Conservation (phyloP, 2,329 filamentous ascomycete genomes). For the Daldinia sp. region DNA sequence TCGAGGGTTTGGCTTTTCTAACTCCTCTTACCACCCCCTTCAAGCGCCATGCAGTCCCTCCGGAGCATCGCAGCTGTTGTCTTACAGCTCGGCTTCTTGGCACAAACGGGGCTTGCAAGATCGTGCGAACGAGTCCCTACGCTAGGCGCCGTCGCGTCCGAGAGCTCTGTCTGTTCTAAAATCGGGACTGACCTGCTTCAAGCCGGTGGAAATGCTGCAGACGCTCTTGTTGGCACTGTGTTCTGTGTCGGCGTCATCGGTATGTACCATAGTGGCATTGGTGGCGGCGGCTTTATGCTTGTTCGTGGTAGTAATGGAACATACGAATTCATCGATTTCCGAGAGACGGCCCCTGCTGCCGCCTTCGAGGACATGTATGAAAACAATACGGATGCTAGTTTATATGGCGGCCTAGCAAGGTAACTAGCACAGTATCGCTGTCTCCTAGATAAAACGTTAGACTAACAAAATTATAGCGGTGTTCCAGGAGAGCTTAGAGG, state of each 20-base stretch:
- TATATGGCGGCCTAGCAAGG: conserved; percentile 74
- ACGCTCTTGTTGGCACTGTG: conserved; percentile 76
- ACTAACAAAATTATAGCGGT: conserved; percentile 54
- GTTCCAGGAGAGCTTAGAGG: conserved; percentile 77
- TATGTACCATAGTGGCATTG: conserved; percentile 84
- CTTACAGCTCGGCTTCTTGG: conserved; percentile 37
- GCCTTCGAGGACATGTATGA: conserved; percentile 84
- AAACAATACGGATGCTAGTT: conserved; percentile 68
- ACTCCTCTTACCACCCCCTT: neutral
- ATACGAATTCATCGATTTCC: conserved; percentile 85
- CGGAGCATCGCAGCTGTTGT: conserved; percentile 32
- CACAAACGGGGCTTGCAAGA: conserved; percentile 28
- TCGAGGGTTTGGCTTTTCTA: neutral
- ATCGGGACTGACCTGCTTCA: conserved; percentile 71
- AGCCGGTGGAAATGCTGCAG: conserved; percentile 73
- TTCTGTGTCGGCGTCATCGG: conserved; percentile 79
- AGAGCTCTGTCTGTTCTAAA: conserved; percentile 72
- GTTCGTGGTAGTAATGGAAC: conserved; percentile 75
- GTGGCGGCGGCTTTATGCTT: conserved; percentile 90
- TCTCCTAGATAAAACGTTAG: neutral
- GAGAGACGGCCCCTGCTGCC: conserved; percentile 83
- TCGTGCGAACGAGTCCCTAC: conserved; percentile 34
- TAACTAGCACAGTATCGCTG: conserved; percentile 58
- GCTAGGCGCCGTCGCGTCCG: conserved; percentile 73
- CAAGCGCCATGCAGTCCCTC: conserved; percentile 39